phyloP scores from a whole-genome alignment of 352 stramenopile species.

The Pythium pyrilobum region DNA sequence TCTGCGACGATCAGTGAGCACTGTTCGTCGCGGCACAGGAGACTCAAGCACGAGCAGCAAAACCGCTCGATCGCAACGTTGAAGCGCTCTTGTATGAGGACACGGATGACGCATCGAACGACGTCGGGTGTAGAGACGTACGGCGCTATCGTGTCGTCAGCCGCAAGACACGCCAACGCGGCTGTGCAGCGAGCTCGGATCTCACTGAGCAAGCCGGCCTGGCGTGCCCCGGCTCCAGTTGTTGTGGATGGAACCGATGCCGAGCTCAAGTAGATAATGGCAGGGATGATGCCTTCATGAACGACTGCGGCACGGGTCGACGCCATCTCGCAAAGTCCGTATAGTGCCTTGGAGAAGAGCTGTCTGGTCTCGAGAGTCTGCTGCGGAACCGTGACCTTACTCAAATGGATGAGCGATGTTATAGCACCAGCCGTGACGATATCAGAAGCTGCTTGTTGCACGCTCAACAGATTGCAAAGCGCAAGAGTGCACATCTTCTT shows the following conservation, averaged over 20 bases:
- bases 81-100: slow-evolving; percentile 41
- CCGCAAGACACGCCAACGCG: slow-evolving; percentile 54
- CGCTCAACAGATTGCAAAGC: slow-evolving; percentile 71
- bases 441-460: slow-evolving; percentile 62
- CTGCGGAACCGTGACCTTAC: slow-evolving; percentile 26
- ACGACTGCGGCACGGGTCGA: slow-evolving; percentile 43
- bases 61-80: slow-evolving; percentile 63
- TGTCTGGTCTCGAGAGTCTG: slow-evolving; percentile 45
- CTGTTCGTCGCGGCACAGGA: slow-evolving; percentile 63
- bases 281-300: slow-evolving; percentile 46
- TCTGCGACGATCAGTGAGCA: slow-evolving; percentile 51
- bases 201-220: slow-evolving; percentile 27
- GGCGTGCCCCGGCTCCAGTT: background rate
- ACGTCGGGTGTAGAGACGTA: slow-evolving; percentile 46
- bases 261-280: slow-evolving; percentile 47
- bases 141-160: slow-evolving; percentile 28
- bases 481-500: slow-evolving; percentile 78
- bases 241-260: background rate
- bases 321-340: slow-evolving; percentile 56
- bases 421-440: slow-evolving; percentile 67
- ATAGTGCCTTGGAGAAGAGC: slow-evolving; percentile 60
- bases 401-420: slow-evolving; percentile 55
- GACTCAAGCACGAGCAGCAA: slow-evolving; percentile 64
- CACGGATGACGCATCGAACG: slow-evolving; percentile 46
- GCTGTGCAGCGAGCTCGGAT: slow-evolving; percentile 60